Conservation (phyloP, 345 rosid genomes). For the Lepidium sativum region DNA sequence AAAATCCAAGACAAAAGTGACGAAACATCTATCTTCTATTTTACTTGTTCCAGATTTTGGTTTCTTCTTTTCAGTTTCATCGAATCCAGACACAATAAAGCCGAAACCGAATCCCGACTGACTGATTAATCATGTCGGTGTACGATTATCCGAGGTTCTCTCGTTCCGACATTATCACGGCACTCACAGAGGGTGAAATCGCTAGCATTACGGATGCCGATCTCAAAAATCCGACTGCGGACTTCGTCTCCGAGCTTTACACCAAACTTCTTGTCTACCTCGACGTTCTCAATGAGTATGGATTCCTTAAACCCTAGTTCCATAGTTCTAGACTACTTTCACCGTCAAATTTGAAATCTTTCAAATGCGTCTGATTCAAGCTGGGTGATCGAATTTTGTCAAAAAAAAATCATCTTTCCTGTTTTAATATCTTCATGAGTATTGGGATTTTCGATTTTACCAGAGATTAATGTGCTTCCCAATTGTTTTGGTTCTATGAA, state of each 20-base stretch:
- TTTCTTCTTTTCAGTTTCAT: not conserved
- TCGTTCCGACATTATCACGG: constrained; percentile 46
- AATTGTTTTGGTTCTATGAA: not conserved
- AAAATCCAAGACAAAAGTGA: not conserved
- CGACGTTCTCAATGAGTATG: constrained; percentile 57
- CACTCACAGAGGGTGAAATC: constrained; percentile 54
- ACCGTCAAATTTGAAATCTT: not conserved
- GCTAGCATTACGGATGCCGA: constrained; percentile 41
- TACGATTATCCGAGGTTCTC: constrained; percentile 59
- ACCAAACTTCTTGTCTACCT: constrained; percentile 59
- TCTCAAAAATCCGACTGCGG: constrained; percentile 42
- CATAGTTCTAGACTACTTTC: not conserved
- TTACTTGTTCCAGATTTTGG: not conserved
- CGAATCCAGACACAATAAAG: not conserved
- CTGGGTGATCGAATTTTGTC: not conserved
- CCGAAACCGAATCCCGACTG: not conserved
- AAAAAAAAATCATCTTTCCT: not conserved
- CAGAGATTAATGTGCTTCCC: too few species aligned
- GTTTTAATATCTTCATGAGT: not conserved
- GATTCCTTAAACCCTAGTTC: not conserved
- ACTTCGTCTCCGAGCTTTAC: constrained; percentile 50
- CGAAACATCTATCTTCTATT: not conserved
- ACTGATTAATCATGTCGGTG: constrained; percentile 47
- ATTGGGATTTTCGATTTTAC: not conserved
- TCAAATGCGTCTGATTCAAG: not conserved